These are phyloP conservation scores for Arthrobotrys iridis DNA, from an alignment of 2,329 filamentous ascomycete genomes.

Conservation along the genomic window DNA sequence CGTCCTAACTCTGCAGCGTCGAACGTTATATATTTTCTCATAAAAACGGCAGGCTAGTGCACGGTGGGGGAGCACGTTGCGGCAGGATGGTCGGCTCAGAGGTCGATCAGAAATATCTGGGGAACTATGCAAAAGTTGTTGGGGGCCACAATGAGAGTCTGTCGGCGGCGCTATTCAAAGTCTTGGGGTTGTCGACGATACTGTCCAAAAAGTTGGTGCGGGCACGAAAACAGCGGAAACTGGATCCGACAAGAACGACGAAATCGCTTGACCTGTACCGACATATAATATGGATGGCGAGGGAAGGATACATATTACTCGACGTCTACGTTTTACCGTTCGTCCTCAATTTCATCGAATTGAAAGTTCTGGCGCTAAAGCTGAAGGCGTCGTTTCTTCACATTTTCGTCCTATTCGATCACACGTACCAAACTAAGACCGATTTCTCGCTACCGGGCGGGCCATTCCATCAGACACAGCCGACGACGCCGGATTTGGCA, in stretches of 20 bases:
- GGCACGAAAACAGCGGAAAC: conserved; percentile 81
- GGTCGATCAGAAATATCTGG: conserved; percentile 96
- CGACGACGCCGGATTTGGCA: conserved; percentile 25
- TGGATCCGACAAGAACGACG: conserved; percentile 81
- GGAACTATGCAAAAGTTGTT: conserved; percentile 83
- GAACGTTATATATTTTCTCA: conserved; percentile 20
- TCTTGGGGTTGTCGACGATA: conserved; percentile 88
- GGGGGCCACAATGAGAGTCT: conserved; percentile 80
- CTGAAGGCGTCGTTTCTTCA: conserved; percentile 94
- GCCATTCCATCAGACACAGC: conserved; percentile 33
- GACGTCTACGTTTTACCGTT: conserved; percentile 87
- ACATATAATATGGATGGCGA: conserved; percentile 94
- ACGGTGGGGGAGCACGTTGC: conserved; percentile 44
- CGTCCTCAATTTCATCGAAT: conserved; percentile 79
- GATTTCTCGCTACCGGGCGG: conserved; percentile 60
- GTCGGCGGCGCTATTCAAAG: conserved; percentile 84
- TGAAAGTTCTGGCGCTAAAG: conserved; percentile 90
- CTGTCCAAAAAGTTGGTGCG: conserved; percentile 83
- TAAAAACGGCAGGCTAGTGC: conserved; percentile 23
- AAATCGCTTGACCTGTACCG: conserved; percentile 84
- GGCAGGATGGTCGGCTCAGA: conserved; percentile 87
- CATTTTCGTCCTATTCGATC: conserved; percentile 92
- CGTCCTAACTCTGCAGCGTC: background rate
- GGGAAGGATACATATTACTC: conserved; percentile 87
- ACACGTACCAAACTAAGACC: conserved; percentile 61